Conservation (phyloP, 768 basidiomycete species). For the Agaricus subrufescens region DNA sequence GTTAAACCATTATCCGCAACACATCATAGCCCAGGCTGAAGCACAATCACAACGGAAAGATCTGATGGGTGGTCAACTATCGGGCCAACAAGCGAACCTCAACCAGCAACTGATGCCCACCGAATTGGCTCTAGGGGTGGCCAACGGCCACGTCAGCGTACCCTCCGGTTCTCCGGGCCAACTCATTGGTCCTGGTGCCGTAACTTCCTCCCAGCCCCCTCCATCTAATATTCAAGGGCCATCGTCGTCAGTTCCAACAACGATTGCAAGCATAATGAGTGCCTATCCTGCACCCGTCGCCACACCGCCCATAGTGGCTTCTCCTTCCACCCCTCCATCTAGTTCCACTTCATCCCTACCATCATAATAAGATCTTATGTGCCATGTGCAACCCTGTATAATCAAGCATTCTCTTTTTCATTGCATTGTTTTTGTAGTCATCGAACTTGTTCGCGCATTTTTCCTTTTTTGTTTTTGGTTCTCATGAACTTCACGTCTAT, state of each 20-base stretch:
- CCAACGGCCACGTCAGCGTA: neutral
- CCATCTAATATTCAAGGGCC: neutral
- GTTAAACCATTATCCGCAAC: conserved; percentile 44
- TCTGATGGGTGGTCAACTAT: conserved; percentile 15
- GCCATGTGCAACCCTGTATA: conserved; percentile 4
- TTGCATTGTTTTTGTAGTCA: conserved; percentile 5
- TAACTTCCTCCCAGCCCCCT: neutral
- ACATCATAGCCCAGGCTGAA: conserved; percentile 39
- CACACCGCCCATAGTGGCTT: conserved; percentile 6
- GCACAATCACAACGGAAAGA: conserved; percentile 28
- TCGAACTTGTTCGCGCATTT: neutral
- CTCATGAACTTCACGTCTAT: conserved; percentile 1
- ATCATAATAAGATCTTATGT: neutral
- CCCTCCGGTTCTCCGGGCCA: neutral
- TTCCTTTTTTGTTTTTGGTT: neutral
- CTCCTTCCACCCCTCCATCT: neutral
- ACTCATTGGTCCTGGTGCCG: neutral
- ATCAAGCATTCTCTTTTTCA: conserved; percentile 2
- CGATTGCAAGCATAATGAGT: conserved; percentile 59
- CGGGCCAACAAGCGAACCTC: conserved; percentile 15
- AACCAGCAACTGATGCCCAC: conserved; percentile 5
- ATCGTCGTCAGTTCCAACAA: conserved; percentile 5
- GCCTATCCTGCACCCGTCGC: conserved; percentile 44
- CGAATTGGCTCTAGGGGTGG: neutral
- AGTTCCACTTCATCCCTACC: neutral